These are phyloP conservation scores for Debaryomycetaceae sp. DNA, from an alignment of 1,139 yeast species.

Conservation along the genomic window DNA sequence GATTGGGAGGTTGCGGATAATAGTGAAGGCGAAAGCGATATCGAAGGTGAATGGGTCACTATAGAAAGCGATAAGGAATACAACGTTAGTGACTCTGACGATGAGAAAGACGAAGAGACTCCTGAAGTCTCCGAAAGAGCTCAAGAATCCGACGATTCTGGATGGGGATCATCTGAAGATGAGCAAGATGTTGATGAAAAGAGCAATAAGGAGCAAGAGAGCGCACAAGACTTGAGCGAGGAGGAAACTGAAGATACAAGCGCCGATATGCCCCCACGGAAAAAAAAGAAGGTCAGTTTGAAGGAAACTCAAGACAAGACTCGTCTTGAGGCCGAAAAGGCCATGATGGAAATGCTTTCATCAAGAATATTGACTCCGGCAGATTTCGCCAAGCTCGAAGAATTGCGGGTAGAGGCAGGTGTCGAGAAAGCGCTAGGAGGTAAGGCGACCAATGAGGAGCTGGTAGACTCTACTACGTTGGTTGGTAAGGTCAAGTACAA, in stretches of 20 bases:
- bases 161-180: conserved; percentile 24
- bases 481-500: conserved; percentile 82
- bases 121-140: conserved; percentile 22
- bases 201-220: conserved; percentile 16
- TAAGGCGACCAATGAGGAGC: conserved; percentile 60
- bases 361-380: conserved; percentile 88
- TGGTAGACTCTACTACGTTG: conserved; percentile 67
- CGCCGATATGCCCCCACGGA: background rate
- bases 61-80: conserved; percentile 52
- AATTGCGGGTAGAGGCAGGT: conserved; percentile 75
- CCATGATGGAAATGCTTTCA: conserved; percentile 56
- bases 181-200: conserved; percentile 12
- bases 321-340: conserved; percentile 20
- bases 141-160: conserved; percentile 43
- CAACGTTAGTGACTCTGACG: conserved; percentile 42
- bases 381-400: conserved; percentile 90
- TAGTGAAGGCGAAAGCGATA: conserved; percentile 37
- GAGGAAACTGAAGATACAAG: background rate
- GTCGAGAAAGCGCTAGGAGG: conserved; percentile 62
- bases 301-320: conserved; percentile 2
- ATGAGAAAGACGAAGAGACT: conserved; percentile 23
- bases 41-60: conserved; percentile 53
- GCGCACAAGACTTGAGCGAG: background rate
- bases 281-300: background rate
- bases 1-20: conserved; percentile 40